Evolutionary conservation across 371 early-diverging fungal species (phyloP).

Genomic region (Phascolomyces articulosus): DNA sequence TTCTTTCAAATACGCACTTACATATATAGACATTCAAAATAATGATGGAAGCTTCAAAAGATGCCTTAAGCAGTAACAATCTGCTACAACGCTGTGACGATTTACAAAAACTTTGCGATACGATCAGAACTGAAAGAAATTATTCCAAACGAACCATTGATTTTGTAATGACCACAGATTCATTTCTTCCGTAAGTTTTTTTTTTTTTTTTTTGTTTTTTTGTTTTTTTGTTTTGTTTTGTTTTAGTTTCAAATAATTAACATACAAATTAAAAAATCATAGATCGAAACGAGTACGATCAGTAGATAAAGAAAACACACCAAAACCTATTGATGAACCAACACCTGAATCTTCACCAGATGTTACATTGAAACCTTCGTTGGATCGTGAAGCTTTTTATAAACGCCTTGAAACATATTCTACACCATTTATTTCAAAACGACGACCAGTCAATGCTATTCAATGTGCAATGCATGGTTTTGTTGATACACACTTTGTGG

Average conservation of each 20-base stretch:
- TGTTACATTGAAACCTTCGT: not conserved
- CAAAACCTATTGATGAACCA: not conserved
- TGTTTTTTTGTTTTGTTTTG: not conserved
- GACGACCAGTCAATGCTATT: conserved; percentile 14
- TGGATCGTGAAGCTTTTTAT: conserved; percentile 16
- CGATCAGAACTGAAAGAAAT: not conserved
- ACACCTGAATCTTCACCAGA: not conserved
- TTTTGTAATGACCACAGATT: not conserved
- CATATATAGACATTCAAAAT: not conserved
- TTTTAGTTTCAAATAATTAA: not conserved
- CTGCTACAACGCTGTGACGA: not conserved
- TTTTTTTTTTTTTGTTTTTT: not conserved
- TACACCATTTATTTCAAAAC: conserved; percentile 1
- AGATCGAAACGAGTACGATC: not conserved
- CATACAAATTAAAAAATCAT: too few relatives aligned
- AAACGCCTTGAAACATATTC: conserved; percentile 15
- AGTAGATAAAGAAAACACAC: not conserved
- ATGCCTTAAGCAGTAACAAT: not conserved
- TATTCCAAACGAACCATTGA: not conserved
- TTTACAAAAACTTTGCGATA: not conserved
- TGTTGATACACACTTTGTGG: conserved; percentile 11
- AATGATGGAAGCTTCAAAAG: not conserved
- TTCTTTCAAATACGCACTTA: not conserved
- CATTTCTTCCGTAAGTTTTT: not conserved
- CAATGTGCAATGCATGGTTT: conserved; percentile 26